Conservation (phyloP, 495 filamentous ascomycete genomes). For the Rhypophila decipiens region DNA sequence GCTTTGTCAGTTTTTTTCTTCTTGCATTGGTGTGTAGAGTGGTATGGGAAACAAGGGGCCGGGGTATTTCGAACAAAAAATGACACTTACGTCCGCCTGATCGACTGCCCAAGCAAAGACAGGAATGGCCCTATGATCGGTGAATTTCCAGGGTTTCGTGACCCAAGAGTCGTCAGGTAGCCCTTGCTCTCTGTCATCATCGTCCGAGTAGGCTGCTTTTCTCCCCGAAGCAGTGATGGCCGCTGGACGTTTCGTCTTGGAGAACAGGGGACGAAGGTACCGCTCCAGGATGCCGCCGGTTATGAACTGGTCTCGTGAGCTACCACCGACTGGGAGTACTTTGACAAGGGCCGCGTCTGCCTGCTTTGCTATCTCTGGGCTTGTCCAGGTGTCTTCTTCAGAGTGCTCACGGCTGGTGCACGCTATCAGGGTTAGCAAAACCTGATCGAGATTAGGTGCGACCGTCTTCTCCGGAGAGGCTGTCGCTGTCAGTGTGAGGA, state of each 20-base stretch:
- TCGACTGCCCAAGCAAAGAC: slow-evolving; percentile 61
- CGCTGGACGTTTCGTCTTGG: slow-evolving; percentile 54
- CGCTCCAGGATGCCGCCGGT: slow-evolving; percentile 47
- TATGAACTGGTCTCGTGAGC: slow-evolving; percentile 28
- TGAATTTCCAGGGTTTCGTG: slow-evolving; percentile 71
- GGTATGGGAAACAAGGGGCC: too few relatives aligned
- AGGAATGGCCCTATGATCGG: slow-evolving; percentile 52
- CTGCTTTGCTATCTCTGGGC: slow-evolving; percentile 14
- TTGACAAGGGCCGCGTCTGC: slow-evolving; percentile 38
- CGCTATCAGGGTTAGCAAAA: slow-evolving; percentile 24
- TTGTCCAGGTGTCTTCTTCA: slow-evolving; percentile 49
- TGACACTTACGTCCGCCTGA: slow-evolving; percentile 37
- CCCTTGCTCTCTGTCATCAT: slow-evolving; percentile 22
- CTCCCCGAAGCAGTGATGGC: slow-evolving; percentile 58
- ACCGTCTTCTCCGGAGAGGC: background rate
- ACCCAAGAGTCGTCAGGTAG: slow-evolving; percentile 44
- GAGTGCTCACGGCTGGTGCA: slow-evolving; percentile 38
- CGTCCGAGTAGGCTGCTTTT: slow-evolving; percentile 47
- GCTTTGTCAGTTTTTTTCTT: background rate
- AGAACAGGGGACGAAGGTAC: slow-evolving; percentile 64
- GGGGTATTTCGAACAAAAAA: too few relatives aligned
- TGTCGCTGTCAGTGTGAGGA: too few relatives aligned
- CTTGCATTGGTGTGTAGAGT: too few relatives aligned
- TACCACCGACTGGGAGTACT: slow-evolving; percentile 19
- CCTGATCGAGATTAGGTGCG: slow-evolving; percentile 2